Conservation (phyloP, 108 stramenopile genomes). For the Fistulifera pelliculosa region DNA sequence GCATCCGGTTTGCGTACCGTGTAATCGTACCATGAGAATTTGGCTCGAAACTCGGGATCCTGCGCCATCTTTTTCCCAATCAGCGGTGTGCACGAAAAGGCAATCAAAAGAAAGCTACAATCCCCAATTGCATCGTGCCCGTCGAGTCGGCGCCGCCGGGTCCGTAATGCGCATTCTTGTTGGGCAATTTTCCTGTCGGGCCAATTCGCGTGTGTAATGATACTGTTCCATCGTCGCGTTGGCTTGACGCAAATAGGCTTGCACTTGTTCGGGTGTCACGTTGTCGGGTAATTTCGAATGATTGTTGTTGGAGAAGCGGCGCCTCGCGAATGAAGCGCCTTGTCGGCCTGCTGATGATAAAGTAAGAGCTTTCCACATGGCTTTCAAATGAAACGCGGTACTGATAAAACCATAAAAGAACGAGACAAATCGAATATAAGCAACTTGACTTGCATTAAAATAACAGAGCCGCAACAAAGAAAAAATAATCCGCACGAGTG, state of each 20-base stretch:
- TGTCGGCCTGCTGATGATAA: no score
- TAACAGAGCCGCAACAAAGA: no score
- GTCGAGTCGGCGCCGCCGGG: conserved; percentile 27
- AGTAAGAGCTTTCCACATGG: no score
- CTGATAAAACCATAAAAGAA: no score
- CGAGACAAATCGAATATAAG: no score
- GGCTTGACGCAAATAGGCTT: conserved; percentile 27
- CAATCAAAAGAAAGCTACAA: conserved; percentile 41
- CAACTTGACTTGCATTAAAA: no score
- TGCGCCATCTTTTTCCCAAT: conserved; percentile 71
- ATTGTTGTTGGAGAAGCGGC: no score
- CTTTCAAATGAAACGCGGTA: no score
- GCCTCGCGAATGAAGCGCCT: no score
- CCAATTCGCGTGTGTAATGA: conserved; percentile 41
- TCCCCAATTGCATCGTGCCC: conserved; percentile 30
- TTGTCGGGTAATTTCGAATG: no score
- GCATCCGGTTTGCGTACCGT: conserved; percentile 56
- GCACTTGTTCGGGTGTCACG: neutral
- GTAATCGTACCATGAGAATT: conserved; percentile 74
- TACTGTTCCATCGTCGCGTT: conserved; percentile 61
- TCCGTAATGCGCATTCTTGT: conserved; percentile 31
- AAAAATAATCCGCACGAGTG: no score
- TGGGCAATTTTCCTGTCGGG: conserved; percentile 29
- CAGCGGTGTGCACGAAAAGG: conserved; percentile 61
- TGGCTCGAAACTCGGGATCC: conserved; percentile 63